These are phyloP conservation scores for Zygnema cylindricum DNA, from an alignment of 139 green algal genomes.

Conservation along the genomic window DNA sequence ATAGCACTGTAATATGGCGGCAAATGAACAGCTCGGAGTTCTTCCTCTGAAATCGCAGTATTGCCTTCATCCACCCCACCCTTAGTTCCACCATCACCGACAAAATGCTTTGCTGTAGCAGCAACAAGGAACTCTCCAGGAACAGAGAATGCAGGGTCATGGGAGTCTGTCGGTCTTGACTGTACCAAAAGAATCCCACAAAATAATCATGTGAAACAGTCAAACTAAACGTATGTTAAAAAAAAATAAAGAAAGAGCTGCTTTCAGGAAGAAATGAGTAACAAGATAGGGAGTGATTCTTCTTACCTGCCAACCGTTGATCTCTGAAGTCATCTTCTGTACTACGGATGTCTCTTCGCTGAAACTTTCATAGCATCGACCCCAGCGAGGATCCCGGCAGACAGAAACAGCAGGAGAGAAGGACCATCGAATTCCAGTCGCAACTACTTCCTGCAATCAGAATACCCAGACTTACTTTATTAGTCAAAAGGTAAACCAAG, in stretches of 20 bases:
- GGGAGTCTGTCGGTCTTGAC: not conserved
- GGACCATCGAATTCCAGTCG: slow-evolving; percentile 33
- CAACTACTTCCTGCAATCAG: too few relatives aligned
- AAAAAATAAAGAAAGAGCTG: not conserved
- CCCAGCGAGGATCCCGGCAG: slow-evolving; percentile 46
- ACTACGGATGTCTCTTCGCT: slow-evolving; percentile 33
- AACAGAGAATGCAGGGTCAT: not conserved
- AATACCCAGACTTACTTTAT: too few relatives aligned
- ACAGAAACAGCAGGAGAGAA: slow-evolving; percentile 29
- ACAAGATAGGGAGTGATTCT: not conserved
- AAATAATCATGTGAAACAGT: not conserved
- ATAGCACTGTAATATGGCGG: slow-evolving; percentile 34
- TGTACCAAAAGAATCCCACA: not conserved
- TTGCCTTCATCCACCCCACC: slow-evolving; percentile 40
- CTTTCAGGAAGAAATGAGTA: not conserved
- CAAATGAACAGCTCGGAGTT: slow-evolving; percentile 35
- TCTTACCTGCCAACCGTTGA: slow-evolving; percentile 25
- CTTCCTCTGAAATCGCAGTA: slow-evolving; percentile 17
- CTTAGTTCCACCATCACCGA: slow-evolving; percentile 44
- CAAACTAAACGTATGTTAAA: slow-evolving; percentile 1
- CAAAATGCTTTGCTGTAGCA: slow-evolving; percentile 49
- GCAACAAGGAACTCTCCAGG: slow-evolving; percentile 18
- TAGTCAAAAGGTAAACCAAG: too few relatives aligned
- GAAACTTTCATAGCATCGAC: slow-evolving; percentile 50
- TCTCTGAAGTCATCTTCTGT: slow-evolving; percentile 13